Evolutionary conservation across 768 basidiomycete species (phyloP).

Genomic region (Gyrodon lividus): DNA sequence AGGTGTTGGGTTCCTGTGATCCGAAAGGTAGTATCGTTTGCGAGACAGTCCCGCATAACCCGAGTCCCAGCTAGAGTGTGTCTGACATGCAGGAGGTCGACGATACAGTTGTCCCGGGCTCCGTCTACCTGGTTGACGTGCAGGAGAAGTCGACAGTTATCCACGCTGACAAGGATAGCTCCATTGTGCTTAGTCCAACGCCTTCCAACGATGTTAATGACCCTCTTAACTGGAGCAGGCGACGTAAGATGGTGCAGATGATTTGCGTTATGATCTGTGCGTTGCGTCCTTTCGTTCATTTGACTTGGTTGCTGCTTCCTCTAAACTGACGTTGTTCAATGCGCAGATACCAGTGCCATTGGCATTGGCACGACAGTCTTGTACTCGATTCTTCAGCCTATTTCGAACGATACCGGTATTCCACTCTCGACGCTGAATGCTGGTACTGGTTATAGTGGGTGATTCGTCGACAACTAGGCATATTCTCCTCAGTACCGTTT

Average conservation of each 20-base stretch:
- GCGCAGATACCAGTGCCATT: slow-evolving; percentile 15
- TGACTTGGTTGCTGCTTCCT: neutral
- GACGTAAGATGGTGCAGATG: slow-evolving; percentile 14
- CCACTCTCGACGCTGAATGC: slow-evolving; percentile 20
- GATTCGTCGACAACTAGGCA: neutral
- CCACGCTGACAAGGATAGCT: slow-evolving; percentile 12
- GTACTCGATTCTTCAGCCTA: slow-evolving; percentile 21
- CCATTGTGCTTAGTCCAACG: slow-evolving; percentile 24
- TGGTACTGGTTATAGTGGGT: slow-evolving; percentile 19
- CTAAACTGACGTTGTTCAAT: neutral
- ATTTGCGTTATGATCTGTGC: slow-evolving; percentile 18
- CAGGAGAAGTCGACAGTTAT: slow-evolving; percentile 11
- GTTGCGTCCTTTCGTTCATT: neutral
- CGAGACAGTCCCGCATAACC: neutral
- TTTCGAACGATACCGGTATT: slow-evolving; percentile 17
- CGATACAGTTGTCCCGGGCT: slow-evolving; percentile 19
- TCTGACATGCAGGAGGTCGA: slow-evolving; percentile 15
- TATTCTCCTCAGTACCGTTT: neutral
- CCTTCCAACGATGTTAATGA: slow-evolving; percentile 25
- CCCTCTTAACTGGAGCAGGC: slow-evolving; percentile 21
- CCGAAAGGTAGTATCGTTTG: neutral
- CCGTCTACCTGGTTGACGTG: slow-evolving; percentile 25
- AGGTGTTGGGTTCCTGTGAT: neutral
- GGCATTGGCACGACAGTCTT: slow-evolving; percentile 17
- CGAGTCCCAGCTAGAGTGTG: neutral